Conservation (phyloP, 78 protist species). For the Protostelium mycophagum region DNA sequence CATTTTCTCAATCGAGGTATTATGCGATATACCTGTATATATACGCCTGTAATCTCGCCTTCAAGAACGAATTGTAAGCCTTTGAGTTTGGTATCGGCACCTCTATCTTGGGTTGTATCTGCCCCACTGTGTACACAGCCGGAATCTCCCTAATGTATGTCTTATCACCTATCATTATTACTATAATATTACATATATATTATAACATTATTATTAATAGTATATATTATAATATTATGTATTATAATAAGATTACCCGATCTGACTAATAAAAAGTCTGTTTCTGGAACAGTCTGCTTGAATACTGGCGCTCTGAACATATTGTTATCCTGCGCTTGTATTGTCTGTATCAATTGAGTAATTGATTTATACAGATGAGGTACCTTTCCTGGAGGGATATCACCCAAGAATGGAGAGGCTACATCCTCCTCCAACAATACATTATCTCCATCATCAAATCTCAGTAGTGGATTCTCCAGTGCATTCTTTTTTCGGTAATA, state of each 20-base stretch:
- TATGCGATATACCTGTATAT: conserved; percentile 15
- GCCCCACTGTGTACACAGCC: conserved; percentile 49
- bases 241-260: conserved; percentile 9
- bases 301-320: conserved; percentile 57
- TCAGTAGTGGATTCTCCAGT: conserved; percentile 14
- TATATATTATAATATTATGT: neutral
- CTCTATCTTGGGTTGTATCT: conserved; percentile 40
- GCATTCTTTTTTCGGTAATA: conserved; percentile 28
- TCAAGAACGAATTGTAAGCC: conserved; percentile 34
- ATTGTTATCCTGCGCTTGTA: conserved; percentile 43
- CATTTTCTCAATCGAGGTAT: neutral
- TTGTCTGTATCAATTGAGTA: too few relatives aligned
- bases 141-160: conserved; percentile 58
- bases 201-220: too few relatives aligned
- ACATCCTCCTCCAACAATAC: conserved; percentile 36
- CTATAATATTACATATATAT: too few relatives aligned
- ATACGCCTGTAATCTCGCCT: conserved; percentile 43
- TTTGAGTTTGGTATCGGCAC: conserved; percentile 56
- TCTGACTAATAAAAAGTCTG: conserved; percentile 62
- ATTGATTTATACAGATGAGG: too few relatives aligned
- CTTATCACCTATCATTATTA: conserved; percentile 12
- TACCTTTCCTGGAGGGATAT: conserved; percentile 46
- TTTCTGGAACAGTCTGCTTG: conserved; percentile 32
- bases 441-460: conserved; percentile 52
- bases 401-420: conserved; percentile 67